Percentiles rank a stretch among this genome's conserved stretches.
Conservation (phyloP, 1,139 yeast species). For the Arxiozyma slooffiae region DNA sequence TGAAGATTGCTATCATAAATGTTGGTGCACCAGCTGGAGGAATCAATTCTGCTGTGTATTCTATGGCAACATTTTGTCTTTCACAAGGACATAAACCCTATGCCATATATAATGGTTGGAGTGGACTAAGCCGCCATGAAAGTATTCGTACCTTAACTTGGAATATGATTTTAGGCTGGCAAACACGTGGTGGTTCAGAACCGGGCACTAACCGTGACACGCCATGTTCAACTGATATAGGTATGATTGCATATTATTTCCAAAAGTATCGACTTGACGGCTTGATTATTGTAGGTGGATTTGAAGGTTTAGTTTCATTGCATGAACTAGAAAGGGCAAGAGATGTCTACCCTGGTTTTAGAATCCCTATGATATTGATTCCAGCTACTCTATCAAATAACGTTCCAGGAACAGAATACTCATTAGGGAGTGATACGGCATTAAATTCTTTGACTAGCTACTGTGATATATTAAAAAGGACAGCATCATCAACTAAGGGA, state of each 20-base stretch:
- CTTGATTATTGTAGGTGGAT: slow-evolving; percentile 84
- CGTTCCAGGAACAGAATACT: slow-evolving; percentile 94
- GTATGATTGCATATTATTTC: slow-evolving; percentile 81
- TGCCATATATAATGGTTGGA: slow-evolving; percentile 85
- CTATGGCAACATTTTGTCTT: slow-evolving; percentile 83
- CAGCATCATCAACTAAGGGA: slow-evolving; percentile 89
- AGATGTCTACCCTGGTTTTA: slow-evolving; percentile 70
- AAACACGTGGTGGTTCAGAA: slow-evolving; percentile 85
- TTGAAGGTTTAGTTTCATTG: slow-evolving; percentile 84
- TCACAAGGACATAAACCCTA: slow-evolving; percentile 81
- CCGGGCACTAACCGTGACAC: slow-evolving; percentile 86
- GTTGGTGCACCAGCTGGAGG: slow-evolving; percentile 98
- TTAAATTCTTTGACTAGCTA: slow-evolving; percentile 79
- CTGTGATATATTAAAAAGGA: slow-evolving; percentile 90
- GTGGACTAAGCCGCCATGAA: slow-evolving; percentile 77
- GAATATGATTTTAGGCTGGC: slow-evolving; percentile 87
- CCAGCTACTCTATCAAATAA: slow-evolving; percentile 98
- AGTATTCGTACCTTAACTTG: slow-evolving; percentile 63
- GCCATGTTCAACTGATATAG: slow-evolving; percentile 71
- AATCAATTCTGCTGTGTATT: slow-evolving; percentile 87
- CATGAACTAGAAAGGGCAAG: slow-evolving; percentile 71
- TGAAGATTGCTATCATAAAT: slow-evolving; percentile 68
- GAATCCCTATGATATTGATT: slow-evolving; percentile 84
- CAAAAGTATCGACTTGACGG: slow-evolving; percentile 82
- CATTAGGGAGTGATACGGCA: slow-evolving; percentile 90